Evolutionary conservation across 331 rosid genomes (phyloP).

Genomic region (Malus hybrid): DNA sequence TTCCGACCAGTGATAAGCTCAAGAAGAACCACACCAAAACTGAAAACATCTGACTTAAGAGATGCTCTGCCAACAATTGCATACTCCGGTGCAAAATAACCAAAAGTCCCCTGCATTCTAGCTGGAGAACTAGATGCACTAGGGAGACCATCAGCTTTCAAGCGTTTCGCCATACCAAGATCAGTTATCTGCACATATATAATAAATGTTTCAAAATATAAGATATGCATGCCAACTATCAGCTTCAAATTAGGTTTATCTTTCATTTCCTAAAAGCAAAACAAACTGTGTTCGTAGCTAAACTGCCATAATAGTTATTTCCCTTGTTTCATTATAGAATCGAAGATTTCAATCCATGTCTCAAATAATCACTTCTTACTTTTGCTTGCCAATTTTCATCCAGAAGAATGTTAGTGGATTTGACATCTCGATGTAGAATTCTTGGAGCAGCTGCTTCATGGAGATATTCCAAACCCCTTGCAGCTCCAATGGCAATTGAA

Average conservation of each 20-base stretch:
- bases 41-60: slow-evolving; percentile 86
- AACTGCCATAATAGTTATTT: background rate
- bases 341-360: background rate
- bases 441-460: slow-evolving; percentile 99
- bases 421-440: slow-evolving; percentile 90
- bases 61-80: slow-evolving; percentile 88
- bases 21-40: slow-evolving; percentile 98
- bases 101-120: slow-evolving; percentile 96
- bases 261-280: background rate
- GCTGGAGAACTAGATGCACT: slow-evolving; percentile 80
- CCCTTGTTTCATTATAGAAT: background rate
- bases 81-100: slow-evolving; percentile 98
- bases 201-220: background rate
- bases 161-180: slow-evolving; percentile 89
- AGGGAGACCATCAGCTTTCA: slow-evolving; percentile 58
- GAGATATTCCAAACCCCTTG: slow-evolving; percentile 94
- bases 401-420: slow-evolving; percentile 93
- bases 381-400: slow-evolving; percentile 83
- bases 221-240: background rate
- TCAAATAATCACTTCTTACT: slow-evolving; percentile 37
- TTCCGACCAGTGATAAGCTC: slow-evolving; percentile 91
- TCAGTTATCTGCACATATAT: slow-evolving; percentile 71
- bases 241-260: background rate
- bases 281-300: background rate
- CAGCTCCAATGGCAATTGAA: slow-evolving; percentile 88